Percentiles rank a stretch among this genome's conserved stretches.
phyloP scores from a whole-genome alignment of 2,329 filamentous ascomycete genomes.

The Zymoseptoria ardabiliae region DNA sequence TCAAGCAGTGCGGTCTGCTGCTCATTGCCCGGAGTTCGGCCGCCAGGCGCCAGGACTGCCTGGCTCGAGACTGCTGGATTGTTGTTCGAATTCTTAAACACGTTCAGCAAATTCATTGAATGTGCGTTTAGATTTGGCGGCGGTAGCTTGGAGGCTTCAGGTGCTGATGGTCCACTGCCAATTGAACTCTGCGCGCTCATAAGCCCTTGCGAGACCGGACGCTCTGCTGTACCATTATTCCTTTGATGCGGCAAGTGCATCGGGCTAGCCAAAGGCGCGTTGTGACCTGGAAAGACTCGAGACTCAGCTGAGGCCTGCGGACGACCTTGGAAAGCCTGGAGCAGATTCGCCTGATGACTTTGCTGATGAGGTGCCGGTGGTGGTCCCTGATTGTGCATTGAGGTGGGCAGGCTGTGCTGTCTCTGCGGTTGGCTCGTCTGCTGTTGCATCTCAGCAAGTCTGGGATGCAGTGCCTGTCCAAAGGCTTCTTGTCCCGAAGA shows the following conservation, averaged over 20 bases:
- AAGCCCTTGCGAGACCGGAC: conserved; percentile 21
- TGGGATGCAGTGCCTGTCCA: conserved; percentile 17
- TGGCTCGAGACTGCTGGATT: not conserved
- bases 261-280: conserved; percentile 1
- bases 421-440: conserved; percentile 21
- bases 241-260: not conserved
- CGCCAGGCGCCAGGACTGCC: not conserved
- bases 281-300: not conserved
- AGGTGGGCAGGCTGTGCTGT: conserved; percentile 17
- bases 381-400: conserved; percentile 2
- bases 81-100: conserved; percentile 41
- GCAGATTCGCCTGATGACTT: not conserved
- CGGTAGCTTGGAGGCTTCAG: conserved; percentile 51
- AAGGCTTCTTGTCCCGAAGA: not conserved
- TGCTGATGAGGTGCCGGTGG: conserved; percentile 1
- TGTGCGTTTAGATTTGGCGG: conserved; percentile 52
- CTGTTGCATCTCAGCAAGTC: conserved; percentile 16
- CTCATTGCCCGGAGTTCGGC: conserved; percentile 22
- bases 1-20: conserved; percentile 42
- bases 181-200: conserved; percentile 28
- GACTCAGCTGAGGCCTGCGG: not conserved
- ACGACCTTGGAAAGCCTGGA: conserved; percentile 3
- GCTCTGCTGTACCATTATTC: not conserved
- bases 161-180: conserved; percentile 37
- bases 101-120: conserved; percentile 49